phyloP scores from a whole-genome alignment of 805 yeast species.

The Candida ulmi region DNA sequence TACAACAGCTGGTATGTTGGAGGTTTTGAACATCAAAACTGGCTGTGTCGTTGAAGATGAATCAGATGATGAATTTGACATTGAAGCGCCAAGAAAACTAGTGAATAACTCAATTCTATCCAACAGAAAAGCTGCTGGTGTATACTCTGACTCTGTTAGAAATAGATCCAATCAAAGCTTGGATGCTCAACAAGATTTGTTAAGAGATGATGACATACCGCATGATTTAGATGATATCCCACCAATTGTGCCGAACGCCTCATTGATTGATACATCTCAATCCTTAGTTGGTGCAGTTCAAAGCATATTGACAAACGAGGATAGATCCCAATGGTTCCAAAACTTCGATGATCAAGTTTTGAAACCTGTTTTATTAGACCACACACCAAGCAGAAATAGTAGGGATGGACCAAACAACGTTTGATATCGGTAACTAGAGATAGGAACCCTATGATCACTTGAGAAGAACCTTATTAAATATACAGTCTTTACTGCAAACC shows the following conservation, averaged over 20 bases:
- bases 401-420: slow-evolving; percentile 7
- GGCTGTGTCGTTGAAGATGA: slow-evolving; percentile 82
- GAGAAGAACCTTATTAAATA: too few relatives aligned
- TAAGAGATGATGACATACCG: slow-evolving; percentile 23
- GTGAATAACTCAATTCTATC: slow-evolving; percentile 13
- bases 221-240: not conserved
- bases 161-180: slow-evolving; percentile 11
- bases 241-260: slow-evolving; percentile 15
- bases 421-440: too few relatives aligned
- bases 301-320: slow-evolving; percentile 46
- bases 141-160: slow-evolving; percentile 26
- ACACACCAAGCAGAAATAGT: slow-evolving; percentile 17
- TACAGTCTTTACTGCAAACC: too few relatives aligned
- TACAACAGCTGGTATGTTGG: slow-evolving; percentile 97
- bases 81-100: slow-evolving; percentile 55
- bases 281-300: slow-evolving; percentile 21
- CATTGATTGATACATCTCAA: not conserved
- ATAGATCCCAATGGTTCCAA: slow-evolving; percentile 86
- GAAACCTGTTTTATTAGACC: slow-evolving; percentile 84
- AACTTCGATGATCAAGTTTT: slow-evolving; percentile 90
- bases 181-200: slow-evolving; percentile 16
- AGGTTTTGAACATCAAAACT: slow-evolving; percentile 84
- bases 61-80: slow-evolving; percentile 93
- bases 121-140: slow-evolving; percentile 10
- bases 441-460: too few relatives aligned